A percentile compares a stretch with the other conserved stretches of the same genome.
Evolutionary conservation across 2,329 filamentous ascomycete genomes (phyloP).

Genomic region (Fusarium ambrosium): DNA sequence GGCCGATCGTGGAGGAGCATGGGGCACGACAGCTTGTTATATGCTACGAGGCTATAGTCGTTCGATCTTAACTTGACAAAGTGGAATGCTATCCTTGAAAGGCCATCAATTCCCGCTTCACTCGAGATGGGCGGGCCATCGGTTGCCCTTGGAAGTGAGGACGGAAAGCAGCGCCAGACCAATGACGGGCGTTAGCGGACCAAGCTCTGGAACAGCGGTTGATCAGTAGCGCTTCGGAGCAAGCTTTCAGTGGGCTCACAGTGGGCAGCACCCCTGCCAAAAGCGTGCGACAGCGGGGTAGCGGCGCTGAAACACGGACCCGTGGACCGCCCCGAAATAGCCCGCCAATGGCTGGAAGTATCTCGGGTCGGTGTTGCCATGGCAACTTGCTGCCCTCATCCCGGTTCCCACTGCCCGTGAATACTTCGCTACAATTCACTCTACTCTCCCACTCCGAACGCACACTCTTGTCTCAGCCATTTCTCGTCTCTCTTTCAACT

Average conservation of each 20-base stretch:
- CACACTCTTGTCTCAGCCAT: constrained; percentile 42
- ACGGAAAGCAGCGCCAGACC: constrained; percentile 11
- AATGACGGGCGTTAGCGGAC: constrained; percentile 21
- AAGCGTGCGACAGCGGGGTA: constrained; percentile 47
- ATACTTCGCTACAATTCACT: constrained; percentile 36
- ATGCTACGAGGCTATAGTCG: constrained; percentile 18
- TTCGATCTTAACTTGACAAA: constrained; percentile 27
- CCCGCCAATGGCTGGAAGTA: constrained; percentile 33
- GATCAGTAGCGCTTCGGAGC: constrained; percentile 35
- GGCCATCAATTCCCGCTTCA: constrained; percentile 25
- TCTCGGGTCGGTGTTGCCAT: constrained; percentile 38
- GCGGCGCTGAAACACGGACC: constrained; percentile 39
- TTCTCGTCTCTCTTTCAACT: constrained; percentile 39
- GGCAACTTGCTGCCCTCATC: constrained; percentile 31
- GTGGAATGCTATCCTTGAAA: constrained; percentile 29
- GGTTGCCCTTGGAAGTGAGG: constrained; percentile 29
- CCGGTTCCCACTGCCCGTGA: constrained; percentile 36
- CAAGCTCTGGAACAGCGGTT: constrained; percentile 27
- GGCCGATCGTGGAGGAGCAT: background rate
- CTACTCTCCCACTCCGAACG: constrained; percentile 24
- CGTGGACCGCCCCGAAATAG: constrained; percentile 37
- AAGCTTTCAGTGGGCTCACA: constrained; percentile 39
- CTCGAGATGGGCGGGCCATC: constrained; percentile 35
- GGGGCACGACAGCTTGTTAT: background rate
- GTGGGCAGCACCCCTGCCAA: constrained; percentile 27